Evolutionary conservation across 805 yeast species (phyloP).

Genomic region (Torulaspora microellipsoides): DNA sequence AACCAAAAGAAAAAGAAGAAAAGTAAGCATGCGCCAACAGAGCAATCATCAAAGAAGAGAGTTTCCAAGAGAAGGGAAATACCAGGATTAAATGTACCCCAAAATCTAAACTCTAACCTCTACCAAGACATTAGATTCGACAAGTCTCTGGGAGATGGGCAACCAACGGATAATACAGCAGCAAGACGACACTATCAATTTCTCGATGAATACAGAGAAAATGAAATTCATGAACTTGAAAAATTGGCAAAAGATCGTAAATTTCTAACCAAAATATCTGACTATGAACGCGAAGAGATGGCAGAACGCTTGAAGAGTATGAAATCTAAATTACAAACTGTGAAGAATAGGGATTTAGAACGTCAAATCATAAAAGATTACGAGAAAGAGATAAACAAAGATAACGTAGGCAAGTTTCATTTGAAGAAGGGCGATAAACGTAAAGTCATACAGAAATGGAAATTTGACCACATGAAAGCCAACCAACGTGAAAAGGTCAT

Average conservation of each 20-base stretch:
- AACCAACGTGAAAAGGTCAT: constrained; percentile 73
- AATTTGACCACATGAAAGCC: constrained; percentile 67
- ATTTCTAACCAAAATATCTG: constrained; percentile 39
- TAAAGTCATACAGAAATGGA: constrained; percentile 70
- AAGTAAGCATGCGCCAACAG: constrained; percentile 85
- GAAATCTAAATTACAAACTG: constrained; percentile 59
- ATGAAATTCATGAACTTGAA: constrained; percentile 62
- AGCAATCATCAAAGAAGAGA: constrained; percentile 65
- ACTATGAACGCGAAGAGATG: constrained; percentile 47
- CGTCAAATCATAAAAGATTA: constrained; percentile 57
- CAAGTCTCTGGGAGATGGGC: constrained; percentile 84
- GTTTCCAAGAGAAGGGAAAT: constrained; percentile 69
- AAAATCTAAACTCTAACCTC: constrained; percentile 37
- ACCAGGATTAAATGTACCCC: constrained; percentile 54
- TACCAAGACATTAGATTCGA: constrained; percentile 88
- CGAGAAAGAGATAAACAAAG: constrained; percentile 49
- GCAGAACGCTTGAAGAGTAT: constrained; percentile 58
- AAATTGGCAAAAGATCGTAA: constrained; percentile 49
- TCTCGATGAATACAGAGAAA: constrained; percentile 76
- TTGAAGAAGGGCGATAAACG: constrained; percentile 67
- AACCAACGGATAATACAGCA: constrained; percentile 63
- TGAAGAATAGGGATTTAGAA: constrained; percentile 73
- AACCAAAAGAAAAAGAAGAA: constrained; percentile 32
- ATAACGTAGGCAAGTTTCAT: constrained; percentile 49
- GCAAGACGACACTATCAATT: constrained; percentile 78